Conservation (phyloP, 2,329 filamentous ascomycete genomes). For the Exophiala spinifera region DNA sequence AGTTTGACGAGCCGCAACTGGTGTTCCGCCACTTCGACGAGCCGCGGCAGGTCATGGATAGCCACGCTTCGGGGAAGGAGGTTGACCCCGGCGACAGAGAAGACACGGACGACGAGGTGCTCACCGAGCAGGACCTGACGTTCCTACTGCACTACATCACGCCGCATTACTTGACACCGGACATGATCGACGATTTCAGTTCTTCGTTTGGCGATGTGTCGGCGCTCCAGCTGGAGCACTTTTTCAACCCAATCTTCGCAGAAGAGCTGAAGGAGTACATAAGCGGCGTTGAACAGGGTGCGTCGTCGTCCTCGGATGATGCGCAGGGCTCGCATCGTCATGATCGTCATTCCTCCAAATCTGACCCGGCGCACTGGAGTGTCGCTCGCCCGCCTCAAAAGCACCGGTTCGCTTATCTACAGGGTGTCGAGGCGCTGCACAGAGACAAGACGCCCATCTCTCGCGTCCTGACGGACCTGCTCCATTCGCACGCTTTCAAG, state of each 20-base stretch:
- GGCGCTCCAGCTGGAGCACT: conserved; percentile 74
- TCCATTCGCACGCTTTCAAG: conserved; percentile 81
- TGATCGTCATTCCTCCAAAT: conserved; percentile 33
- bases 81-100: conserved; percentile 35
- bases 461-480: conserved; percentile 74
- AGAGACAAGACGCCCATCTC: conserved; percentile 59
- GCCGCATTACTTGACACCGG: conserved; percentile 86
- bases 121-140: conserved; percentile 77
- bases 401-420: conserved; percentile 76
- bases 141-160: conserved; percentile 89
- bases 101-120: conserved; percentile 51
- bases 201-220: conserved; percentile 79
- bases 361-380: conserved; percentile 54
- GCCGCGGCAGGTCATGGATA: conserved; percentile 35
- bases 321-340: conserved; percentile 37
- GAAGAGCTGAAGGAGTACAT: conserved; percentile 69
- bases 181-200: conserved; percentile 78
- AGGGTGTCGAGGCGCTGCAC: conserved; percentile 33
- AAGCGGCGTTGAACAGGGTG: conserved; percentile 58
- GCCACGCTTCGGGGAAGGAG: conserved; percentile 30
- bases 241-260: conserved; percentile 76
- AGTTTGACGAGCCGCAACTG: conserved; percentile 76
- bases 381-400: conserved; percentile 90
- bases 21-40: conserved; percentile 50
- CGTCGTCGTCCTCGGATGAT: too few species aligned